Evolutionary conservation across 2,329 filamentous ascomycete species (phyloP), one percentile per base, ranked within the genome.

Genomic region (Aspergillus sp.): DNA sequence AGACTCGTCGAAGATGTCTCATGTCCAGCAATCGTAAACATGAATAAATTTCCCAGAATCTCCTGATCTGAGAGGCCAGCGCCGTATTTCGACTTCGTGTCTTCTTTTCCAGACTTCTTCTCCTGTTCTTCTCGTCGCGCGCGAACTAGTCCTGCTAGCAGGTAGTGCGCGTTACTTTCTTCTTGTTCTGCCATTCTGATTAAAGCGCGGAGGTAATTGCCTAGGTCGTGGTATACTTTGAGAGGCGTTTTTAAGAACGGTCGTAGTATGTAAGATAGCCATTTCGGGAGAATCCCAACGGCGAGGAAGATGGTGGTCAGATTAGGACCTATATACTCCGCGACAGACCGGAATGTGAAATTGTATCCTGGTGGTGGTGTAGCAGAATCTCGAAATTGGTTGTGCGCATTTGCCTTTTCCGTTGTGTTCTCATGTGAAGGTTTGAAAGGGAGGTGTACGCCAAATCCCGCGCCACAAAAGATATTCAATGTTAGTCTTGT

Each of bases 21-120:
- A 48, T 78, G 74, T 0, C 76, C 76, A 0, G 76, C 76, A 44
- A 78, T 64, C 43, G 73, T 76, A 51, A 77, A 68, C 1, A 73
- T 61, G 45, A 75, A 76, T 42, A 76, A 60, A 41, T 78, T 78
- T 12, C 75, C 74, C 37, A 73, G 72, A 5, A 79, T 71, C 49
- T 79, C 75, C 41, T 42, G 30, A 33, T 59, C 54, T 4, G 53
- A 45, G 2, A 60, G 42, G 2, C 49, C 48, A 12, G n/a, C 13
- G 23, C 48, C 33, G 4, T 49, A 47, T 9, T 7, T 13, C 27
- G 5, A 12, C 25, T 17, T n/a, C 6, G 27, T 12, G 10, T 15
- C 42, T 19, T 9, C 13, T 1, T 27, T 37, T 3, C 7, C 20
- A 22, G 20, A 22, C 5, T 22, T 4, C 5, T 22, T 22, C 5